A percentile compares a stretch with the other conserved stretches of the same genome.
These are phyloP conservation scores for Onygenales sp. DNA, from an alignment of 2,329 filamentous ascomycete genomes.

Conservation along the genomic window DNA sequence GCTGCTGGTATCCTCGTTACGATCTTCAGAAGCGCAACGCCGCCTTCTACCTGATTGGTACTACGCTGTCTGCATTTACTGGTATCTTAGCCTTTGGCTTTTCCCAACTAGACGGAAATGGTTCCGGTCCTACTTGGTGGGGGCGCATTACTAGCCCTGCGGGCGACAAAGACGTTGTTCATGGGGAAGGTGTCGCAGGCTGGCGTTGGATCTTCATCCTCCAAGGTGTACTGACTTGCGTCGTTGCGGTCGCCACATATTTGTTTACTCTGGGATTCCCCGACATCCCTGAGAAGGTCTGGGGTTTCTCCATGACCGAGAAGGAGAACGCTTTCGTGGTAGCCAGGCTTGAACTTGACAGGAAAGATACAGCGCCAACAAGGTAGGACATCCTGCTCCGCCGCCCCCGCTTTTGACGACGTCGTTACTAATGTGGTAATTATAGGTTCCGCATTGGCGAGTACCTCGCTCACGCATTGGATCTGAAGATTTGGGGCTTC, in stretches of 20 bases:
- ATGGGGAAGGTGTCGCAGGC: constrained; percentile 28
- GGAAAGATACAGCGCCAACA: too few species aligned
- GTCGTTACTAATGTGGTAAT: too few species aligned
- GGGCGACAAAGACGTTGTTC: neutral
- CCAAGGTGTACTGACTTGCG: constrained; percentile 29
- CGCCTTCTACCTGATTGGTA: constrained; percentile 43
- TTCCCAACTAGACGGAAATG: constrained; percentile 17
- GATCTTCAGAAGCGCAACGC: constrained; percentile 32
- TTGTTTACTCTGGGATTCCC: too few species aligned
- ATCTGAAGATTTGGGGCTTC: too few species aligned
- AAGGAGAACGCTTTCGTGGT: too few species aligned
- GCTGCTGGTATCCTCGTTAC: neutral
- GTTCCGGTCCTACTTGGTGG: constrained; percentile 9
- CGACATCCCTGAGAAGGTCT: too few species aligned
- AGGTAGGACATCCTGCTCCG: too few species aligned
- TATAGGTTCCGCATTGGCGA: too few species aligned
- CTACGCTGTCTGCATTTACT: constrained; percentile 37
- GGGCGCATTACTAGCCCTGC: neutral
- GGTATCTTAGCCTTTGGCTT: constrained; percentile 37
- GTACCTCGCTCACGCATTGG: too few species aligned
- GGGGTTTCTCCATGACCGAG: too few species aligned
- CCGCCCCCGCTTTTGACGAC: too few species aligned
- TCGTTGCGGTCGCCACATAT: neutral
- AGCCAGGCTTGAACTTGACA: too few species aligned
- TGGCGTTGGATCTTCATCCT: constrained; percentile 50